Base-by-base conservation (phyloP, 73 alveolate species). In the Tetrahymena borealis region DNA sequence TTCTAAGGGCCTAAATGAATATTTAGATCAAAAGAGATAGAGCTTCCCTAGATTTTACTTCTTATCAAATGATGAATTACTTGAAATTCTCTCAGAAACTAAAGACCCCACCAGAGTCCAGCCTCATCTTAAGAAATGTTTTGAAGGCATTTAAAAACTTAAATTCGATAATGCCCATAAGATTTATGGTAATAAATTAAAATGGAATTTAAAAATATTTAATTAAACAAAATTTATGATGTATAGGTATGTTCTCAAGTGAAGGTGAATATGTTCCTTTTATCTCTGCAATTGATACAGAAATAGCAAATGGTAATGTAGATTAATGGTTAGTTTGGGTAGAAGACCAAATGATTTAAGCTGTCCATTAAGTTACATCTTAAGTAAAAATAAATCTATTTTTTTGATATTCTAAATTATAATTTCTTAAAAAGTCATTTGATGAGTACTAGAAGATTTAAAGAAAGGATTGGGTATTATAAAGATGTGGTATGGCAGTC, bases 401-500 rank as follows among this genome's bases (percentile, higher is more conserved):
- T 39, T 60, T 91, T 11, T 39, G 91, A 10, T n/a, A n/a, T n/a
- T n/a, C n/a, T n/a, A n/a, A n/a, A n/a, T n/a, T n/a, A n/a, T n/a
- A n/a, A n/a, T n/a, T n/a, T n/a, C n/a, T n/a, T n/a, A n/a, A n/a
- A n/a, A n/a, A 93, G 91, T 93, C 93, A 38, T 90, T 79, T 93
- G 78, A 79, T 36, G 91, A 79, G 93, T 91, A 93, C 95, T 39
- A 40, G 92, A 4, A 93, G 39, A 79, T 79, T 92, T n/a, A 91
- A 79, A 93, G 98, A 96, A 97, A 96, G 94, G 98, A 94, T 94
- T 97, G 99, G 99, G 99, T 97, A 37, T 91, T 93, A 31, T 95
- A 97, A 33, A 98, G 99, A 97, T 98, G 97, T 38, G 99, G 99
- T 28, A 98, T 98, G 95, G 99, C 99, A 35, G 99, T 98, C 16